phyloP scores from a whole-genome alignment of 1,139 yeast species.

The Yamadazyma siamensis region DNA sequence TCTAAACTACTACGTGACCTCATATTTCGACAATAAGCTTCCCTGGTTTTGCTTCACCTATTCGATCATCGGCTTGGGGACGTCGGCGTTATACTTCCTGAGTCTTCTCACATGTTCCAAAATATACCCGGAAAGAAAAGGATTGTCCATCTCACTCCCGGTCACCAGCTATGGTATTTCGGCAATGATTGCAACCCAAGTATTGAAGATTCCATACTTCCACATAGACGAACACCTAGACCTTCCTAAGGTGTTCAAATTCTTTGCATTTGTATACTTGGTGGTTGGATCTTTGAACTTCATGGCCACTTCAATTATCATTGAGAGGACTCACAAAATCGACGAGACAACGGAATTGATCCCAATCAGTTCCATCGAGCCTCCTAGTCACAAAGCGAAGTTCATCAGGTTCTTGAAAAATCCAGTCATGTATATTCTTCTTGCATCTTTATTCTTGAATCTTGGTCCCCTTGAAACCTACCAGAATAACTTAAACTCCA shows the following conservation, averaged over 20 bases:
- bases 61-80: slow-evolving; percentile 68
- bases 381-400: slow-evolving; percentile 43
- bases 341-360: slow-evolving; percentile 21
- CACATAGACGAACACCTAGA: slow-evolving; percentile 29
- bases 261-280: slow-evolving; percentile 56
- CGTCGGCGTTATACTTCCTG: slow-evolving; percentile 76
- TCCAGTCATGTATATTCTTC: slow-evolving; percentile 61
- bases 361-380: slow-evolving; percentile 29
- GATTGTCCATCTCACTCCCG: slow-evolving; percentile 83
- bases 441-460: slow-evolving; percentile 60
- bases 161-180: slow-evolving; percentile 85
- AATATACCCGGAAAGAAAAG: slow-evolving; percentile 68
- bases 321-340: slow-evolving; percentile 16
- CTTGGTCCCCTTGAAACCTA: slow-evolving; percentile 89
- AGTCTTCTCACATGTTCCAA: slow-evolving; percentile 81
- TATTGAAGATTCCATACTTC: slow-evolving; percentile 44
- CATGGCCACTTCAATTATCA: slow-evolving; percentile 59
- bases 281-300: slow-evolving; percentile 57
- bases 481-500: slow-evolving; percentile 78
- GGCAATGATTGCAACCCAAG: slow-evolving; percentile 60
- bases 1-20: slow-evolving; percentile 27
- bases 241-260: slow-evolving; percentile 51
- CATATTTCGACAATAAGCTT: slow-evolving; percentile 13
- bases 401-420: slow-evolving; percentile 55
- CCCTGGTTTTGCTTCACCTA: slow-evolving; percentile 33